These are phyloP conservation scores for Teratosphaeria epicoccoides DNA, from an alignment of 2,329 filamentous ascomycete genomes.

Conservation along the genomic window DNA sequence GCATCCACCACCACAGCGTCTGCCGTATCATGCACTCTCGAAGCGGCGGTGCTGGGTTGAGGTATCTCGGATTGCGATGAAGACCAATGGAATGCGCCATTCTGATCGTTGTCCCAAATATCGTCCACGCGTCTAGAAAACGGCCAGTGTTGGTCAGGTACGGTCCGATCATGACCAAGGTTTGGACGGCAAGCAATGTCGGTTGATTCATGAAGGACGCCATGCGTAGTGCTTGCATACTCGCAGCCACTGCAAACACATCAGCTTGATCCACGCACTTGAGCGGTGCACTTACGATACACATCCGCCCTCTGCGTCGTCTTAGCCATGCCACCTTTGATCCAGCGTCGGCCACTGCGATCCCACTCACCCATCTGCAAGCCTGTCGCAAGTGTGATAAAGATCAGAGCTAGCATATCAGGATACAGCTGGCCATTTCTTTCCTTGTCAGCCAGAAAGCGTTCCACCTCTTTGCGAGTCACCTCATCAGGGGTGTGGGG, in stretches of 20 bases:
- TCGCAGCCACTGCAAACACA: conserved; percentile 32
- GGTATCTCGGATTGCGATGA: conserved; percentile 38
- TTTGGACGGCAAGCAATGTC: conserved; percentile 36
- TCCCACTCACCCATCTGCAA: conserved; percentile 38
- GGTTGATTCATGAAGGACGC: conserved; percentile 40
- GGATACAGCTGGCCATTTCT: conserved; percentile 35
- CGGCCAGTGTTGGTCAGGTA: conserved; percentile 41
- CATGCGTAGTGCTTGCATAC: conserved; percentile 41
- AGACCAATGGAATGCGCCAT: conserved; percentile 40
- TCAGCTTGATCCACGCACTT: neutral
- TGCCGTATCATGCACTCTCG: conserved; percentile 34
- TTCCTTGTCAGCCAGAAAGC: conserved; percentile 33
- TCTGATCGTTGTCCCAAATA: conserved; percentile 40
- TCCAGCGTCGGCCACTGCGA: conserved; percentile 30
- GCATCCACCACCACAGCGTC: conserved; percentile 42
- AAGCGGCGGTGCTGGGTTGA: conserved; percentile 33
- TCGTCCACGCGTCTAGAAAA: conserved; percentile 40
- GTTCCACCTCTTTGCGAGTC: conserved; percentile 33
- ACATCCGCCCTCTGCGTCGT: conserved; percentile 32
- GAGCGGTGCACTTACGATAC: conserved; percentile 29
- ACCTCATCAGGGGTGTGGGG: conserved; percentile 36
- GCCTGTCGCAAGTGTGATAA: conserved; percentile 37
- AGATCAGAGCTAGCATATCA: conserved; percentile 39
- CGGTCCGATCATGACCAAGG: conserved; percentile 38
- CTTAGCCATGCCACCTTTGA: conserved; percentile 26